These are phyloP conservation scores for Phanerochaete sordida DNA, from an alignment of 768 basidiomycete genomes.

Conservation along the genomic window DNA sequence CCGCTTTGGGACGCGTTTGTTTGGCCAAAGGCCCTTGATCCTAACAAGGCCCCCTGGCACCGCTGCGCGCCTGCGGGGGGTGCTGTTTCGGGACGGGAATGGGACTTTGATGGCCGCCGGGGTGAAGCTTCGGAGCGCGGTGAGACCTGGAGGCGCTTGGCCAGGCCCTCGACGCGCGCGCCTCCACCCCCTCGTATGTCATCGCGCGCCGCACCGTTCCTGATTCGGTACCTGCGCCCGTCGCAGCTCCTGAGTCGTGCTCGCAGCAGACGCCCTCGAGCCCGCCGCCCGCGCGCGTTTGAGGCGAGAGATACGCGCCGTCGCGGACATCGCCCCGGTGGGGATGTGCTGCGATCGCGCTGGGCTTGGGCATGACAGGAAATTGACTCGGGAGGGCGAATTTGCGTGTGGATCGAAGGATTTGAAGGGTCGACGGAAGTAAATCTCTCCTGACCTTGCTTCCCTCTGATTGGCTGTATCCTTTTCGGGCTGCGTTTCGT, in stretches of 20 bases:
- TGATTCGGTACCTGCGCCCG: too few relatives aligned
- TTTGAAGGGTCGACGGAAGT: neutral
- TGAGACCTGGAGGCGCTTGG: neutral
- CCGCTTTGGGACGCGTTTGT: neutral
- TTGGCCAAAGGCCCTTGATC: constrained; percentile 6
- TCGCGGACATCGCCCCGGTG: too few relatives aligned
- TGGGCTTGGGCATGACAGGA: neutral
- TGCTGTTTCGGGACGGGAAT: neutral
- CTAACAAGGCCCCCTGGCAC: constrained; percentile 4
- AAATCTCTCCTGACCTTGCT: neutral
- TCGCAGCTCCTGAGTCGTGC: neutral
- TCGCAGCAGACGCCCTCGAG: too few relatives aligned
- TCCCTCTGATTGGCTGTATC: constrained; percentile 1
- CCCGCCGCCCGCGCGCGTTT: too few relatives aligned
- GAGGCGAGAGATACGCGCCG: too few relatives aligned
- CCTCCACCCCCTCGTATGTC: constrained; percentile 2
- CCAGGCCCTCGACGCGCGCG: neutral
- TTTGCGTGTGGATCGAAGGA: too few relatives aligned
- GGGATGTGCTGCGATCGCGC: too few relatives aligned
- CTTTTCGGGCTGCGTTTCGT: constrained; percentile 5
- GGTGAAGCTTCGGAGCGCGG: neutral
- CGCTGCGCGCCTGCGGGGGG: neutral
- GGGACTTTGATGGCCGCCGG: neutral
- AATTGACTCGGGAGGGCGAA: neutral
- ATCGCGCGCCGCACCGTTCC: neutral